Evolutionary conservation across 495 filamentous ascomycete genomes (phyloP), one percentile per base, ranked within the genome.

Genomic region (Penicillium pulvis): DNA sequence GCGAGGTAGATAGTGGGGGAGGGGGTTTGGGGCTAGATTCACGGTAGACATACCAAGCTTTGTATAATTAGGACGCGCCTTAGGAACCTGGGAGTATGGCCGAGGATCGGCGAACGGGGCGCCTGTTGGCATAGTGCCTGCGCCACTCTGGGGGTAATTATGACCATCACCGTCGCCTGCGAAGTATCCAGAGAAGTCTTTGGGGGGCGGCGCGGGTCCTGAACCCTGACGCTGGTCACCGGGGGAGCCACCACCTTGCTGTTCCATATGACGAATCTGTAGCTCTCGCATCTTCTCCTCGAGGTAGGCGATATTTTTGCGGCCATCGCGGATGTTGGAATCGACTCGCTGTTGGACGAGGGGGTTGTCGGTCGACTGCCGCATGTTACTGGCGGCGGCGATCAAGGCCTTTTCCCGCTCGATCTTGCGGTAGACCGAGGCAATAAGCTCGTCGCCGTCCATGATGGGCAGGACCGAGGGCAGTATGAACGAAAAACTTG

Each of bases 331-430:
- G 69, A 99, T 94, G 77, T 96, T 90, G 53, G 85, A 87, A 60
- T 98, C 93, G 64, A 94, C 85, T 58, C 90, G 85, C 60, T 92
- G 90, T 65, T 92, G 90, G 57, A 98, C 92, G 55, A 85, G 78
- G 55, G 90, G 88, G 73, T 99, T 98, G 76, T 91, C 86, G 65
- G 93, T 97, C 67, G 93, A 91, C 78, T 91, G 90, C 80, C 92
- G 88, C 90, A 99, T 96, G 57, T 88, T 84, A 71, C 91, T 91
- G 52, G 95, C 95, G 63, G 90, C 92, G 74, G 90, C 88, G 81
- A 99, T 94, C 63, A 99, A 85, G 65, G 89, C 88, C 81, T 93
- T 92, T 75, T 99, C 95, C 73, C 94, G 85, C 82, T 97, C 92
- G 76, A 98, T 97, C 90, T 99, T 98, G 78, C 86, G 88, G 78